Evolutionary conservation across 1,284 basidiomycete species (phyloP).

Genomic region (Ustilago crameri): DNA sequence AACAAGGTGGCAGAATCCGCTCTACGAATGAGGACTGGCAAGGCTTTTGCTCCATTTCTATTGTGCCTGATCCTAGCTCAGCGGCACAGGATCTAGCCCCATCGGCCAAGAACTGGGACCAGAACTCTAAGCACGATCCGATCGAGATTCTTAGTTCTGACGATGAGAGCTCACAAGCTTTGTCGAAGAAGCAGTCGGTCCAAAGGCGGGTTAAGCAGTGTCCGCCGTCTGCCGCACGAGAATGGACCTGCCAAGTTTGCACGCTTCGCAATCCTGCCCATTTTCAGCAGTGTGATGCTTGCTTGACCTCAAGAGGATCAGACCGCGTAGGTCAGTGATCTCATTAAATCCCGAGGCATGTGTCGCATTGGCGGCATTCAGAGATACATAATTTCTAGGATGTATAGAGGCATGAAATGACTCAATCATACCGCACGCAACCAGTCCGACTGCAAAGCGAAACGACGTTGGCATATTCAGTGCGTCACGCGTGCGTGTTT

Average conservation of each 20-base stretch:
- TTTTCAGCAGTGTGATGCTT: conserved; percentile 27
- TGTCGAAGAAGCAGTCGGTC: not conserved
- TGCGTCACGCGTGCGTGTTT: not conserved
- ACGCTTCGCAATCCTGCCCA: conserved; percentile 32
- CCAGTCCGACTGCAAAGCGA: not conserved
- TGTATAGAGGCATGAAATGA: too few species aligned
- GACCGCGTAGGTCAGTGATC: conserved; percentile 20
- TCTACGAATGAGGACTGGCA: conserved; percentile 42
- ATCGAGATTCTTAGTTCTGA: conserved; percentile 35
- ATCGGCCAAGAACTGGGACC: not conserved
- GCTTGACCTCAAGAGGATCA: conserved; percentile 29
- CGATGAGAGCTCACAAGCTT: conserved; percentile 16
- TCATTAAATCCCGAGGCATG: not conserved
- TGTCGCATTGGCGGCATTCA: not conserved
- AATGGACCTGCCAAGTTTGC: conserved; percentile 40
- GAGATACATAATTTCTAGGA: too few species aligned
- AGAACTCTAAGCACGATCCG: conserved; percentile 10
- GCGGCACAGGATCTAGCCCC: not conserved
- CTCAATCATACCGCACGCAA: too few species aligned
- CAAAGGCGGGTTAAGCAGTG: not conserved
- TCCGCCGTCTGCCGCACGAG: not conserved
- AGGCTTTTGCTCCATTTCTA: conserved; percentile 32
- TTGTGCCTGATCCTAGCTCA: conserved; percentile 6
- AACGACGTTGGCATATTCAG: too few species aligned
- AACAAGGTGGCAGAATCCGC: conserved; percentile 29